These are phyloP conservation scores for Metarhizium album DNA, from an alignment of 2,329 filamentous ascomycete genomes.

Conservation along the genomic window DNA sequence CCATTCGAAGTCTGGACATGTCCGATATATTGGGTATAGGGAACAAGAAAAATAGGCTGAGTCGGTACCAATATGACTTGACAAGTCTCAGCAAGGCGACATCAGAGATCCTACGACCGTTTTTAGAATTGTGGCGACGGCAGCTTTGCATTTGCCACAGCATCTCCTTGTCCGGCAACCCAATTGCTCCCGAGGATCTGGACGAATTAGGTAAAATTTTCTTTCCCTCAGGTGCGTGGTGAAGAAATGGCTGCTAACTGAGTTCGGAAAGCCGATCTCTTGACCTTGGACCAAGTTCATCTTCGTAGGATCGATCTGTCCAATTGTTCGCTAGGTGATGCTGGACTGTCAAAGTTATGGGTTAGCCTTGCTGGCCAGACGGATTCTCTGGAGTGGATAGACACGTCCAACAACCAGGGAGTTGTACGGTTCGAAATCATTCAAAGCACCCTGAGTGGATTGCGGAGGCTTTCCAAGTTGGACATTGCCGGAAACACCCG, in stretches of 20 bases:
- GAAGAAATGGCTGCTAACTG: slow-evolving; percentile 6
- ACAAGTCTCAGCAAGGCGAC: slow-evolving; percentile 15
- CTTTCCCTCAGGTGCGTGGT: background rate
- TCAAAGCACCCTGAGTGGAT: slow-evolving; percentile 30
- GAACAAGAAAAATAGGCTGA: slow-evolving; percentile 11
- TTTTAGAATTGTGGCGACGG: slow-evolving; percentile 38
- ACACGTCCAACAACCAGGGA: slow-evolving; percentile 43
- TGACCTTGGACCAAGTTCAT: slow-evolving; percentile 24
- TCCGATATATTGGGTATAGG: slow-evolving; percentile 29
- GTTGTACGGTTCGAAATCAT: slow-evolving; percentile 37
- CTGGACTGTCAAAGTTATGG: slow-evolving; percentile 36
- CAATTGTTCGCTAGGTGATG: slow-evolving; percentile 39
- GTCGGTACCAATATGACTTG: slow-evolving; percentile 14
- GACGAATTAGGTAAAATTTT: slow-evolving; percentile 33
- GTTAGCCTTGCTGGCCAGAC: slow-evolving; percentile 34
- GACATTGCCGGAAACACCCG: slow-evolving; percentile 42
- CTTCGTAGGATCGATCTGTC: slow-evolving; percentile 40
- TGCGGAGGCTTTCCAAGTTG: slow-evolving; percentile 34
- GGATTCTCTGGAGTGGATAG: slow-evolving; percentile 34
- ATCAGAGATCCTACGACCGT: slow-evolving; percentile 34
- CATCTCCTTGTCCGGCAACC: slow-evolving; percentile 39
- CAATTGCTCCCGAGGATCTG: slow-evolving; percentile 34
- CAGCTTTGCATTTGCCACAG: slow-evolving; percentile 38
- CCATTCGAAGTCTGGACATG: slow-evolving; percentile 43
- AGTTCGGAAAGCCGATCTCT: slow-evolving; percentile 17